Conservation (phyloP, 176 grass and related monocot genomes). For the Poa annua region DNA sequence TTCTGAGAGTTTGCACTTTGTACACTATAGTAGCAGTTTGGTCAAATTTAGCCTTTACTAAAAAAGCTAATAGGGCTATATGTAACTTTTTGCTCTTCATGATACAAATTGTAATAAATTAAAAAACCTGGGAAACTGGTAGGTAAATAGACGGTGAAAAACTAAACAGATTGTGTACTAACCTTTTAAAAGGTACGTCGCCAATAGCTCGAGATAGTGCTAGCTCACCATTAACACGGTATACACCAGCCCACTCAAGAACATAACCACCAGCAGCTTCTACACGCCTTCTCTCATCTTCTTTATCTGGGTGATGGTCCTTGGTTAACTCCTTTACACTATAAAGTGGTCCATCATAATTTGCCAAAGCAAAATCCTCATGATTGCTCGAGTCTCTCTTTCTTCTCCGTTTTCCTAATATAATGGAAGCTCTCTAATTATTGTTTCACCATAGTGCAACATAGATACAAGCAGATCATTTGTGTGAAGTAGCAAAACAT, state of each 20-base stretch:
- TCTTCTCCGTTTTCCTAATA: conserved; percentile 65
- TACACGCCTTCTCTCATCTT: conserved; percentile 89
- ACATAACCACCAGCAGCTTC: conserved; percentile 89
- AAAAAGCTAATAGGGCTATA: conserved; percentile 10
- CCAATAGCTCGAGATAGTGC: conserved; percentile 92
- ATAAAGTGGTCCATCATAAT: conserved; percentile 65
- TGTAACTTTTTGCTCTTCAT: conserved; percentile 25
- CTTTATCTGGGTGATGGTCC: conserved; percentile 97
- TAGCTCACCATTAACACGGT: conserved; percentile 85
- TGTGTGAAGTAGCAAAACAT: not conserved
- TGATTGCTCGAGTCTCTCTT: conserved; percentile 52
- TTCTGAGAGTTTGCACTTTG: not conserved
- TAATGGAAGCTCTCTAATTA: conserved; percentile 35
- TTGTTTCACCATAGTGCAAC: conserved; percentile 28
- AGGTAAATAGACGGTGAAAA: conserved; percentile 22
- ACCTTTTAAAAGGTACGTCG: conserved; percentile 86
- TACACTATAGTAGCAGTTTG: not conserved
- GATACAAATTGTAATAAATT: not conserved
- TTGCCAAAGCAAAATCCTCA: conserved; percentile 55
- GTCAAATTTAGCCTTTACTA: conserved; percentile 18
- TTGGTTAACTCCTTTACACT: conserved; percentile 76
- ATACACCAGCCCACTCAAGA: conserved; percentile 87
- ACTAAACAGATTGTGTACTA: conserved; percentile 39
- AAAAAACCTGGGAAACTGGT: not conserved
- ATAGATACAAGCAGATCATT: conserved; percentile 9